A percentile compares a stretch with the other conserved stretches of the same genome.
phyloP scores from a whole-genome alignment of 1,139 yeast species.

The Protomyces pachydermus region DNA sequence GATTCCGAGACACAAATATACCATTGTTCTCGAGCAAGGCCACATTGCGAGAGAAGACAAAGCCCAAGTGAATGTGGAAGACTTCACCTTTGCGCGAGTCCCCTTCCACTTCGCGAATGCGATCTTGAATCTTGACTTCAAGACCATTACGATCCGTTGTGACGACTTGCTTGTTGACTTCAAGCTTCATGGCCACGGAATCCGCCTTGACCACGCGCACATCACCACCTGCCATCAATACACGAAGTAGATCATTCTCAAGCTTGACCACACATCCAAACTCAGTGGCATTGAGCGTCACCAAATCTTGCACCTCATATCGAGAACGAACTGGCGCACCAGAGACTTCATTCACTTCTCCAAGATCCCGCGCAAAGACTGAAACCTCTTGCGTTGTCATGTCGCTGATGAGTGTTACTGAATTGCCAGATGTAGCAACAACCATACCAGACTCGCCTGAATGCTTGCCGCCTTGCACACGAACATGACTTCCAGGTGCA shows the following conservation, averaged over 20 bases:
- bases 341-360: slow-evolving; percentile 50
- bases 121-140: slow-evolving; percentile 83
- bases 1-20: slow-evolving; percentile 14
- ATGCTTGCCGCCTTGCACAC: slow-evolving; percentile 87
- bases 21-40: slow-evolving; percentile 77
- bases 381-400: slow-evolving; percentile 82
- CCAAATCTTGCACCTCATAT: slow-evolving; percentile 83
- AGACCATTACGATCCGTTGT: slow-evolving; percentile 84
- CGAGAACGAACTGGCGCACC: slow-evolving; percentile 58
- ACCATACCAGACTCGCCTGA: slow-evolving; percentile 93
- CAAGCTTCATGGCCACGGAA: slow-evolving; percentile 71
- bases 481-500: slow-evolving; percentile 89
- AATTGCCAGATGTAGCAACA: slow-evolving; percentile 72
- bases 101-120: slow-evolving; percentile 74
- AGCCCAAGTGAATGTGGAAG: slow-evolving; percentile 75
- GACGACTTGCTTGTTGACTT: slow-evolving; percentile 57
- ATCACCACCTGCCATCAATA: slow-evolving; percentile 81
- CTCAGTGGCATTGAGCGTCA: slow-evolving; percentile 75
- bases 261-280: slow-evolving; percentile 89
- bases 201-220: slow-evolving; percentile 66
- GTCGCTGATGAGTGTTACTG: slow-evolving; percentile 83
- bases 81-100: slow-evolving; percentile 84
- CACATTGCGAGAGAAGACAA: slow-evolving; percentile 72
- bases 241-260: slow-evolving; percentile 76
- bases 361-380: slow-evolving; percentile 53